phyloP scores from a whole-genome alignment of 2,329 filamentous ascomycete species.

The Geosmithia flava region DNA sequence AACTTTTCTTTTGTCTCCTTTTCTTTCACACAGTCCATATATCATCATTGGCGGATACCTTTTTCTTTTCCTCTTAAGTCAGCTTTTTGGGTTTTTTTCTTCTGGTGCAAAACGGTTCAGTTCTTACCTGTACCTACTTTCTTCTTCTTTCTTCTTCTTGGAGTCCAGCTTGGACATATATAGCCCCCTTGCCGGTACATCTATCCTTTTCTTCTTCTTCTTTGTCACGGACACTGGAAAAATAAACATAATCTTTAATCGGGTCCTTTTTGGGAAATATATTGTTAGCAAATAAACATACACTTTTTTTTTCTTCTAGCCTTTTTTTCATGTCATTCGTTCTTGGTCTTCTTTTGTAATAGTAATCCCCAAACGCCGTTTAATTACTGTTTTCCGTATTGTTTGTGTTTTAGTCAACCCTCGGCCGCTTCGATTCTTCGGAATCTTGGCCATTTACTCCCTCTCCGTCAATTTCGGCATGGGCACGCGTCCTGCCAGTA shows the following conservation, averaged over 20 bases:
- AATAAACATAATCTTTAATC: neutral
- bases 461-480: slow-evolving; percentile 39
- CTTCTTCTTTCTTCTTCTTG: neutral
- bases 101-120: neutral
- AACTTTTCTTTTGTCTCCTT: slow-evolving; percentile 4
- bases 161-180: neutral
- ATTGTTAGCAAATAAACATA: neutral
- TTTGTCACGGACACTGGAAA: neutral
- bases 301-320: neutral
- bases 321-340: neutral
- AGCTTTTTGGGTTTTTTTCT: neutral
- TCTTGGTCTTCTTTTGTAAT: no score
- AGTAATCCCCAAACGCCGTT: neutral
- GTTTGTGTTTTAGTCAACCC: slow-evolving; percentile 23
- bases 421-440: slow-evolving; percentile 30
- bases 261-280: neutral
- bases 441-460: slow-evolving; percentile 26
- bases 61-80: neutral
- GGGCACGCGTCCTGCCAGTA: slow-evolving; percentile 42
- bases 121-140: neutral
- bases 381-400: neutral
- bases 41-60: neutral
- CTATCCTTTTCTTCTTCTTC: slow-evolving; percentile 1
- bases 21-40: neutral
- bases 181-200: neutral